These are phyloP conservation scores for Tetrahymena thermophila DNA, from an alignment of 73 alveolate genomes.

Conservation along the genomic window DNA sequence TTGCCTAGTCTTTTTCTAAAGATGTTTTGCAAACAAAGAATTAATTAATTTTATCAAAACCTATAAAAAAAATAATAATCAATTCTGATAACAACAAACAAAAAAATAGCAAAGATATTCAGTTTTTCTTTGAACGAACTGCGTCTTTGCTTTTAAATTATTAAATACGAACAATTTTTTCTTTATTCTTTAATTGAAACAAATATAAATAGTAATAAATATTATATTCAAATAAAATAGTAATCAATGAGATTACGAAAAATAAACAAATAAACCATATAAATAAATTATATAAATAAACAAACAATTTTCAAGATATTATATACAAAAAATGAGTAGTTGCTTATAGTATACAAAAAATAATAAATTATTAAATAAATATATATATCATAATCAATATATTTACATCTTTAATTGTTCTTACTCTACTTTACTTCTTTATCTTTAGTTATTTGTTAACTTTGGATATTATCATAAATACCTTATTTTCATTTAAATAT, in stretches of 20 bases:
- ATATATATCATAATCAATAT: background rate
- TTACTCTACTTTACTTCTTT: background rate
- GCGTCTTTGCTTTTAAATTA: background rate
- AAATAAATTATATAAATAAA: too few relatives aligned
- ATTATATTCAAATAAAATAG: background rate
- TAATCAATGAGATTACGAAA: background rate
- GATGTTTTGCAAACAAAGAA: background rate
- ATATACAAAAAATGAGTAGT: background rate
- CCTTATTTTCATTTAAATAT: background rate
- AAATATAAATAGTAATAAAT: too few relatives aligned
- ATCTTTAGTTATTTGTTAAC: background rate
- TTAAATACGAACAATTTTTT: background rate
- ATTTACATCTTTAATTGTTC: background rate
- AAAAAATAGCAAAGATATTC: too few relatives aligned
- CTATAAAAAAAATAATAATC: background rate
- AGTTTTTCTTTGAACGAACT: background rate
- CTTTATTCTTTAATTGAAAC: background rate
- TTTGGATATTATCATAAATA: background rate
- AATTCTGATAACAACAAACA: background rate
- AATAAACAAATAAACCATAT: too few relatives aligned
- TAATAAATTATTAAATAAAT: too few relatives aligned
- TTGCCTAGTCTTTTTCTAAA: background rate
- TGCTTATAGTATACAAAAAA: background rate
- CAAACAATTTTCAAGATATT: background rate
- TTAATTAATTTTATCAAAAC: background rate